phyloP scores from a whole-genome alignment of 108 stramenopile genomes.

The Asterionellopsis glacialis region DNA sequence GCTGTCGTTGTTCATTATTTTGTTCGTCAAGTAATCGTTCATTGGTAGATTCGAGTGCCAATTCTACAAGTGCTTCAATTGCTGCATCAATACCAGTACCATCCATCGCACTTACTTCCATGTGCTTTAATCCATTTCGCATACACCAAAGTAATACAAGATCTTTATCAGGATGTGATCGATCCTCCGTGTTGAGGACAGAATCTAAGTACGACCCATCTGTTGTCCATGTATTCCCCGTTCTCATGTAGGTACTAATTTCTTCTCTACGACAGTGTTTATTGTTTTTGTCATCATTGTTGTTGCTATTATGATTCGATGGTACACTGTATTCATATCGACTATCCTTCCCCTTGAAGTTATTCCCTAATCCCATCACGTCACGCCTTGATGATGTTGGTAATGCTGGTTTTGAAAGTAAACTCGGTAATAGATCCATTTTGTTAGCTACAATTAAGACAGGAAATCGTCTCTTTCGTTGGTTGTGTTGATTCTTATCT shows the following conservation, averaged over 20 bases:
- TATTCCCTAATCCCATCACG: conserved; percentile 57
- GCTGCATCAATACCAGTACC: conserved; percentile 61
- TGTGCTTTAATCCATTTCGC: conserved; percentile 68
- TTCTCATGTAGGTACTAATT: conserved; percentile 35
- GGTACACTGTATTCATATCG: conserved; percentile 56
- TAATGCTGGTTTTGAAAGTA: background rate
- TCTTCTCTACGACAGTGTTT: conserved; percentile 17
- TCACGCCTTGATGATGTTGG: conserved; percentile 11
- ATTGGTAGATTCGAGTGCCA: conserved; percentile 39
- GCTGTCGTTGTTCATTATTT: conserved; percentile 2
- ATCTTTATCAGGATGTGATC: conserved; percentile 53
- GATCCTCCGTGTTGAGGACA: conserved; percentile 64
- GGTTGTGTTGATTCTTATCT: too few species aligned
- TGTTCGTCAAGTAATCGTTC: conserved; percentile 13
- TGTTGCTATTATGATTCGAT: conserved; percentile 2
- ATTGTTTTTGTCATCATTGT: background rate
- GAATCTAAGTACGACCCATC: conserved; percentile 62
- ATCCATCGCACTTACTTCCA: conserved; percentile 65
- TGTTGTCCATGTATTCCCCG: conserved; percentile 35
- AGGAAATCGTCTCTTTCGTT: conserved; percentile 37
- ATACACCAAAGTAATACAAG: conserved; percentile 78
- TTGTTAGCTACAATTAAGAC: conserved; percentile 80
- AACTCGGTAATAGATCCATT: conserved; percentile 48
- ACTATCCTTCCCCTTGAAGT: conserved; percentile 55
- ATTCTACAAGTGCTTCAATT: conserved; percentile 35